Percentiles rank a stretch among this genome's conserved stretches.
These are phyloP conservation scores for Volutella citrinella DNA, from an alignment of 2,329 filamentous ascomycete species.

Conservation along the genomic window DNA sequence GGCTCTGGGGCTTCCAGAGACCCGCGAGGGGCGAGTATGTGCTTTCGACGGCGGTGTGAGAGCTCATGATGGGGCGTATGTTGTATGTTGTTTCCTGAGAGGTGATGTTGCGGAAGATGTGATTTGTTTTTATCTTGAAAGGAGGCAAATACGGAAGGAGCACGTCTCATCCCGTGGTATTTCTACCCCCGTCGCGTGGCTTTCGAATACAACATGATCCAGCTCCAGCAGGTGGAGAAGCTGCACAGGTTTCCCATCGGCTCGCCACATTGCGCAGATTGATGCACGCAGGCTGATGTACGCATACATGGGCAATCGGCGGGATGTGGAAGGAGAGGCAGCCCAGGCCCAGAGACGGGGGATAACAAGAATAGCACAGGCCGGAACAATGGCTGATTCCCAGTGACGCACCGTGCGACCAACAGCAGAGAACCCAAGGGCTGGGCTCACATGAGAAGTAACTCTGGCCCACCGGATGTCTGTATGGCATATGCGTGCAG, in stretches of 20 bases:
- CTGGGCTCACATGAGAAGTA: conserved; percentile 15
- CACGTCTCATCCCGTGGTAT: conserved; percentile 10
- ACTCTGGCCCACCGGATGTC: conserved; percentile 4
- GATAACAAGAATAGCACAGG: conserved; percentile 8
- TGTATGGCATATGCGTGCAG: conserved; percentile 10
- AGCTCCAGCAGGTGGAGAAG: conserved; percentile 5
- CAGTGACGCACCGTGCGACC: conserved; percentile 15
- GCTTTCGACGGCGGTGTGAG: conserved; percentile 13
- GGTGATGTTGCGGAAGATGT: not conserved
- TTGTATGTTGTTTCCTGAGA: not conserved
- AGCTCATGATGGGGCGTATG: too few species aligned
- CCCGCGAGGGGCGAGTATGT: conserved; percentile 13
- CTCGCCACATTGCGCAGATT: too few species aligned
- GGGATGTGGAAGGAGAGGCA: too few species aligned
- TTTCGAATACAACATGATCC: not conserved
- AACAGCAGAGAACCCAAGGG: conserved; percentile 11
- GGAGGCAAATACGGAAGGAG: not conserved
- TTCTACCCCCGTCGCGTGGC: conserved; percentile 11
- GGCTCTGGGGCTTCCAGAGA: conserved; percentile 17
- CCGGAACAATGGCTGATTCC: conserved; percentile 4
- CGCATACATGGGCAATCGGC: too few species aligned
- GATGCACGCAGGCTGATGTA: too few species aligned
- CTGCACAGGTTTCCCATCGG: too few species aligned
- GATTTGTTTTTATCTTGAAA: not conserved
- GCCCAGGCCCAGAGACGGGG: too few species aligned